Conservation (phyloP, 805 yeast species). For the Wickerhamomyces rabaulensis region DNA sequence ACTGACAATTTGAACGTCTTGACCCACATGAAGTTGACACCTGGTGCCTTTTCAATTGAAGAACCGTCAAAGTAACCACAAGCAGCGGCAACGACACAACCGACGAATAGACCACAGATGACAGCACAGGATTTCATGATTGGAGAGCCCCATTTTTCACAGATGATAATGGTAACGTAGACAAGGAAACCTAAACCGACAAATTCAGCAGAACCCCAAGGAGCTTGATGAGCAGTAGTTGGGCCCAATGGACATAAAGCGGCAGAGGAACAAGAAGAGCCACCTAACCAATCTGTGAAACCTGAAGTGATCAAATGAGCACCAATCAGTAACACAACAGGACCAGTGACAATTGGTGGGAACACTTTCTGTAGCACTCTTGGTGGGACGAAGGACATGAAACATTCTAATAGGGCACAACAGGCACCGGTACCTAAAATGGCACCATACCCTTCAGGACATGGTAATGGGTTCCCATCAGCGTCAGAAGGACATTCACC, state of each 20-base stretch:
- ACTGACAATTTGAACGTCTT: constrained; percentile 72
- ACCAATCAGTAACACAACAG: constrained; percentile 85
- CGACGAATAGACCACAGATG: constrained; percentile 74
- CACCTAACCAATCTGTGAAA: constrained; percentile 84
- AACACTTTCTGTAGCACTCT: constrained; percentile 61
- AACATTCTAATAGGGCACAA: constrained; percentile 71
- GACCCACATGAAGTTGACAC: constrained; percentile 81
- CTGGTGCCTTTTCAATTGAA: constrained; percentile 66
- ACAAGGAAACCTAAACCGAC: constrained; percentile 86
- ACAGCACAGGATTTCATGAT: constrained; percentile 94
- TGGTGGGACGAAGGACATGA: constrained; percentile 75
- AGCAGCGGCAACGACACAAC: constrained; percentile 91
- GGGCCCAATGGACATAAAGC: constrained; percentile 51
- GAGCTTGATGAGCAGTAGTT: constrained; percentile 49
- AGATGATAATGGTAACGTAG: constrained; percentile 62
- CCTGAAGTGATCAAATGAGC: constrained; percentile 64
- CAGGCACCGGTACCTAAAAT: constrained; percentile 74
- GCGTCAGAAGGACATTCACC: constrained; percentile 62
- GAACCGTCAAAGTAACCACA: constrained; percentile 68
- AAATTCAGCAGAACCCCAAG: constrained; percentile 85
- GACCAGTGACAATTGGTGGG: constrained; percentile 92
- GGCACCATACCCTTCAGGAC: constrained; percentile 91
- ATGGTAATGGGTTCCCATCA: constrained; percentile 65
- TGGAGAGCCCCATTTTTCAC: constrained; percentile 90
- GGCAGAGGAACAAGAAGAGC: constrained; percentile 53